These are phyloP conservation scores for Penicillium parvum DNA, from an alignment of 495 filamentous ascomycete genomes.

Conservation along the genomic window DNA sequence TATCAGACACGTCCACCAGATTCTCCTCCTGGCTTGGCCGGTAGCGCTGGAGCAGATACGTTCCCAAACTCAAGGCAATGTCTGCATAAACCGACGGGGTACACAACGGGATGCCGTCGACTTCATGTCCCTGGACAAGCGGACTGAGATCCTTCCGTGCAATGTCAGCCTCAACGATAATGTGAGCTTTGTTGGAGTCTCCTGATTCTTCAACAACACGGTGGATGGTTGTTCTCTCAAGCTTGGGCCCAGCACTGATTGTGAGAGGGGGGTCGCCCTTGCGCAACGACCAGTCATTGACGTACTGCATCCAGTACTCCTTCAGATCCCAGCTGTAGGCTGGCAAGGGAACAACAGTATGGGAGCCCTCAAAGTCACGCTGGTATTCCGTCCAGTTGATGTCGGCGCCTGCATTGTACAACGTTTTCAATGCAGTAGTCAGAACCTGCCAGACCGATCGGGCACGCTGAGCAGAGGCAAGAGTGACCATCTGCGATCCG, in stretches of 20 bases:
- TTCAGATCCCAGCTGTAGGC: slow-evolving; percentile 47
- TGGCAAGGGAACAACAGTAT: slow-evolving; percentile 55
- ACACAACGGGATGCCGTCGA: slow-evolving; percentile 4
- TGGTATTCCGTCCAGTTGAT: slow-evolving; percentile 67
- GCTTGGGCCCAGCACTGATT: not conserved
- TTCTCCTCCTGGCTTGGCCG: not conserved
- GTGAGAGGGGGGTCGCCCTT: too few species aligned
- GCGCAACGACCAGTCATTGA: slow-evolving; percentile 21
- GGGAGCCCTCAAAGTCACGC: slow-evolving; percentile 48
- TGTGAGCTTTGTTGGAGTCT: not conserved
- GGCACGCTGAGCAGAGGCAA: not conserved
- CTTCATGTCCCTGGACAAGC: slow-evolving; percentile 2
- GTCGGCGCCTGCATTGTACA: slow-evolving; percentile 49
- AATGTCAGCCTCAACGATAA: slow-evolving; percentile 1
- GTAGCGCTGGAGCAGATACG: slow-evolving; percentile 1
- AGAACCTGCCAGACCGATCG: not conserved
- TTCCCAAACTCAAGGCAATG: slow-evolving; percentile 18
- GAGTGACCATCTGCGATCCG: not conserved
- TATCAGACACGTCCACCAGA: slow-evolving; percentile 19
- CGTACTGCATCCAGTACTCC: slow-evolving; percentile 41
- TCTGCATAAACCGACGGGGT: slow-evolving; percentile 24
- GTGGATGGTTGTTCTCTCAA: not conserved
- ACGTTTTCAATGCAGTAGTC: not conserved
- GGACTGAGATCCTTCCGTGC: slow-evolving; percentile 1
- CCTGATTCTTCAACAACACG: not conserved